A percentile compares a stretch with the other conserved stretches of the same genome.
Conservation (phyloP, 805 yeast genomes). For the Wickerhamomyces rabaulensis region DNA sequence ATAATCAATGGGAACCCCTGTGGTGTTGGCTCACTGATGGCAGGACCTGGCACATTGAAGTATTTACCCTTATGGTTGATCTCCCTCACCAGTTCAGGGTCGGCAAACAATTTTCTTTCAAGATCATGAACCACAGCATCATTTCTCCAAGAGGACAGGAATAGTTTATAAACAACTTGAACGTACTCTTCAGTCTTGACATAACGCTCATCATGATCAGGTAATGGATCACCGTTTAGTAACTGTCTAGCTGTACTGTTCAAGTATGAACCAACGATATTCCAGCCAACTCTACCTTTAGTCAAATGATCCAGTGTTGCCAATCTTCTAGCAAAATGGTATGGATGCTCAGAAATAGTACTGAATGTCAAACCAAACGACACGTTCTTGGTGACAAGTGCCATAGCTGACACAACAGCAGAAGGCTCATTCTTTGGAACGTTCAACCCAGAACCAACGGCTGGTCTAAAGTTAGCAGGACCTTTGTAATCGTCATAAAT, state of each 20-base stretch:
- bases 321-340: constrained; percentile 33
- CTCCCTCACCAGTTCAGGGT: constrained; percentile 30
- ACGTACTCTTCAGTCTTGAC: constrained; percentile 33
- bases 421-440: constrained; percentile 33
- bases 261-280: constrained; percentile 34
- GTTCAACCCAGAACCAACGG: constrained; percentile 26
- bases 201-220: constrained; percentile 36
- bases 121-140: constrained; percentile 26
- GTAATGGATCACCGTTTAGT: constrained; percentile 28
- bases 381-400: constrained; percentile 32
- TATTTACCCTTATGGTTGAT: constrained; percentile 36
- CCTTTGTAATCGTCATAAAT: constrained; percentile 33
- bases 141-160: constrained; percentile 39
- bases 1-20: constrained; percentile 39
- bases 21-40: constrained; percentile 36
- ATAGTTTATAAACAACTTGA: constrained; percentile 31
- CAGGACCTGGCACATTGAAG: constrained; percentile 34
- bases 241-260: constrained; percentile 34
- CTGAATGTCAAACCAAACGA: constrained; percentile 35
- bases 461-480: constrained; percentile 22
- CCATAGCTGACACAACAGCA: constrained; percentile 33
- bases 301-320: constrained; percentile 38
- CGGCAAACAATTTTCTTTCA: constrained; percentile 32
- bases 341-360: constrained; percentile 36
- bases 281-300: constrained; percentile 39